phyloP scores from a whole-genome alignment of 1,139 yeast species.

The Nadsonia starkeyi-henricii region DNA sequence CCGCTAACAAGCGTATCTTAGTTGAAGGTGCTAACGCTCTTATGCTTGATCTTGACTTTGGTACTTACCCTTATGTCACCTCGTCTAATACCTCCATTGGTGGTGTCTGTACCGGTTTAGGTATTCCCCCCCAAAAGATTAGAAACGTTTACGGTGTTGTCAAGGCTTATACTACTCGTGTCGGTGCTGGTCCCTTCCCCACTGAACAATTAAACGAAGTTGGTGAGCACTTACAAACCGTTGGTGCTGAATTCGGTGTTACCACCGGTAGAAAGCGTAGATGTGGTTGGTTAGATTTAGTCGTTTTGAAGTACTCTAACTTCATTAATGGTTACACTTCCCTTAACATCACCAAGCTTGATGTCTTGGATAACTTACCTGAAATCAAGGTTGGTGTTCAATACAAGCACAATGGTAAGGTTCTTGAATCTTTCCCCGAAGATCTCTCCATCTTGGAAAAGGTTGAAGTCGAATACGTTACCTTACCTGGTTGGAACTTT shows the following conservation, averaged over 20 bases:
- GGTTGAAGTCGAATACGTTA: conserved; percentile 80
- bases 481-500: conserved; percentile 88
- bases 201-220: conserved; percentile 82
- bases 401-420: conserved; percentile 66
- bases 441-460: conserved; percentile 68
- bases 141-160: conserved; percentile 86
- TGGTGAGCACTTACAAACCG: conserved; percentile 78
- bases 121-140: conserved; percentile 77
- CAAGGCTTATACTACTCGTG: conserved; percentile 96
- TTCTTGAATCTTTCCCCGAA: conserved; percentile 75
- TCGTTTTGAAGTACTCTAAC: conserved; percentile 81
- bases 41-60: conserved; percentile 94
- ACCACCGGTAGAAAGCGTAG: conserved; percentile 99
- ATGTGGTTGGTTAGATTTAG: conserved; percentile 98
- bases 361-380: conserved; percentile 78
- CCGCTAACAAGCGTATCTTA: conserved; percentile 66
- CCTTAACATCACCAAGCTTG: conserved; percentile 87
- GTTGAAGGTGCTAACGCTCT: conserved; percentile 98
- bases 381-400: conserved; percentile 80
- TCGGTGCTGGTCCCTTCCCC: conserved; percentile 99
- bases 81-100: conserved; percentile 94
- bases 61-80: conserved; percentile 96
- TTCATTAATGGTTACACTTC: conserved; percentile 89
- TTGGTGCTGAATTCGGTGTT: conserved; percentile 95
- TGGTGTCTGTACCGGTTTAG: conserved; percentile 95